A percentile compares a stretch with the other conserved stretches of the same genome.
Evolutionary conservation across 441 rosid genomes (phyloP).

Genomic region (Populus hybrid): DNA sequence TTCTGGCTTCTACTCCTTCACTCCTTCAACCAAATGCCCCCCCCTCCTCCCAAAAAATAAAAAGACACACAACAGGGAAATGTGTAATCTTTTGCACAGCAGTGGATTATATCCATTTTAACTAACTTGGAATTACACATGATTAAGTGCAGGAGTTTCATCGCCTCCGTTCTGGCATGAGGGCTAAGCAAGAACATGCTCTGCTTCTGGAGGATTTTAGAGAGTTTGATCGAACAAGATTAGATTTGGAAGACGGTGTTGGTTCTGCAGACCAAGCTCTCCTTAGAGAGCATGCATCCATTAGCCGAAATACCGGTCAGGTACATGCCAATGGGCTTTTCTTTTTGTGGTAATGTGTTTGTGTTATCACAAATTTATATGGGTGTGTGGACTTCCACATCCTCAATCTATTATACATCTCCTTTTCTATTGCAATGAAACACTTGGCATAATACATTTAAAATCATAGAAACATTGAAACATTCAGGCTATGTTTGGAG

Average conservation of each 20-base stretch:
- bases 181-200: conserved; percentile 93
- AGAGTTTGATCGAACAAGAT: conserved; percentile 85
- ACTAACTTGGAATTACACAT: conserved; percentile 26
- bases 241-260: conserved; percentile 87
- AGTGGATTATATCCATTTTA: background rate
- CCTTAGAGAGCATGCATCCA: conserved; percentile 75
- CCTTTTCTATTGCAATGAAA: background rate
- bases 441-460: background rate
- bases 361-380: background rate
- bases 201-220: conserved; percentile 92
- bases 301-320: conserved; percentile 84
- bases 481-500: background rate
- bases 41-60: too few relatives aligned
- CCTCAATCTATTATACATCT: background rate
- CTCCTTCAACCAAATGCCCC: too few relatives aligned
- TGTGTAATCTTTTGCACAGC: background rate
- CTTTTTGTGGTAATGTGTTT: background rate
- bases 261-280: conserved; percentile 75
- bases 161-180: conserved; percentile 85
- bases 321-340: conserved; percentile 32
- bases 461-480: background rate
- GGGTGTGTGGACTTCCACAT: background rate
- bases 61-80: background rate
- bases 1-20: too few relatives aligned
- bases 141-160: conserved; percentile 87